Evolutionary conservation across 2,329 filamentous ascomycete species (phyloP), one percentile per base, ranked within the genome.

Genomic region (Hypomyces perniciosus): DNA sequence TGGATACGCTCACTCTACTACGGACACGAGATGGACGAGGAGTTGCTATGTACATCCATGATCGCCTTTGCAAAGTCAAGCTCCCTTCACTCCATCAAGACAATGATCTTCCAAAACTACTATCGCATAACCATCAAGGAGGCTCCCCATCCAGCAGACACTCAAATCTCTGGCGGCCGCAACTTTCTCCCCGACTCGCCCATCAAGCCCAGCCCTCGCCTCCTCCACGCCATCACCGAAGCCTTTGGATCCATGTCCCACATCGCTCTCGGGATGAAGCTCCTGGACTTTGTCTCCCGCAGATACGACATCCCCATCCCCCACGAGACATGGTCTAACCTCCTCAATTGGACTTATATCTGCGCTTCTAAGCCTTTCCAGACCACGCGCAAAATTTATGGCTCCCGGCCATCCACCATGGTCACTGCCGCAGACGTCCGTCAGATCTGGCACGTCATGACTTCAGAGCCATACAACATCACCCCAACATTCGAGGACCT

Each of bases 141-240:
- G 13, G 50, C 59, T n/a, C 39, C 8, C 5, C 28, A 57, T 1
- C 54, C 61, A 0, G 56, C 56, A 4, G 56, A 62, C 1, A 52
- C 61, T 8, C 13, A 53, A 6, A 53, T 72, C 38, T 55, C 51
- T 1, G 69, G 63, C 12, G 67, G 71, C n/a, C 70, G 62, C 30
- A 59, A 61, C 1, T 74, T 79, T 40, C 62, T 70, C 1, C 59
- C 57, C 1, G 70, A 73, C 29, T 84, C 79, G 1, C 76, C 79
- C 6, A 65, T 85, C 31, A 70, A 73, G 46, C 88, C 88, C 2
- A 81, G 78, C 0, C 55, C 64, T 6, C 69, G 72, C 2, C 72
- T 91, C 1, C 72, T 92, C 26, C 72, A 79, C 49, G 78, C 84
- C 7, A 69, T 91, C n/a, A 84, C 85, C 5, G 83, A 89, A 61